Conservation (phyloP, 2,329 filamentous ascomycete genomes). For the Penicillium psychrosexuale region DNA sequence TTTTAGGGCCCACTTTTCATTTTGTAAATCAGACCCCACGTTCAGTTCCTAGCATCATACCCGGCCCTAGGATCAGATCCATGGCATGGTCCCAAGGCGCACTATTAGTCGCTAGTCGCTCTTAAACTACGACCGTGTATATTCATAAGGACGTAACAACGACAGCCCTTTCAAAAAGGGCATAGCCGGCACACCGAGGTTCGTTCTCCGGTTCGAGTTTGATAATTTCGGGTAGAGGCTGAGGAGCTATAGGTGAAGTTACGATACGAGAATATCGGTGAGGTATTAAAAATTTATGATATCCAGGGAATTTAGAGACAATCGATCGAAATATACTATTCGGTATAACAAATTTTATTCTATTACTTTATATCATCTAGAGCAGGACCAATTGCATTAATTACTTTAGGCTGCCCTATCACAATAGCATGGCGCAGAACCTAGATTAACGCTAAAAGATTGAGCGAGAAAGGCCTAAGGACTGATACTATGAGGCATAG, state of each 20-base stretch:
- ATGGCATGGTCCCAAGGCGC: no score
- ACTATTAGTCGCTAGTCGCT: no score
- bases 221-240: conserved; percentile 17
- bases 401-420: background rate
- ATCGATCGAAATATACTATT: background rate
- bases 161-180: conserved; percentile 12
- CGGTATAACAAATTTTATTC: background rate
- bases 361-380: background rate
- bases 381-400: background rate
- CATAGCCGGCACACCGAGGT: conserved; percentile 19
- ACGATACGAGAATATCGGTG: background rate
- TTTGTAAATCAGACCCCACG: no score
- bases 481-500: background rate
- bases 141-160: conserved; percentile 15
- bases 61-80: no score
- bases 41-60: no score
- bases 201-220: conserved; percentile 18
- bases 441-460: background rate
- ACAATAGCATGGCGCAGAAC: background rate
- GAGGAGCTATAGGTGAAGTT: background rate
- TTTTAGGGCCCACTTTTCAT: no score
- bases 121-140: conserved; percentile 3
- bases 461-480: background rate
- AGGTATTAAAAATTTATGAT: conserved; percentile 1
- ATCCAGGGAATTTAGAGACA: background rate